A percentile compares a stretch with the other conserved stretches of the same genome.
Conservation (phyloP, 768 basidiomycete species). For the Tricholoma matsutake region DNA sequence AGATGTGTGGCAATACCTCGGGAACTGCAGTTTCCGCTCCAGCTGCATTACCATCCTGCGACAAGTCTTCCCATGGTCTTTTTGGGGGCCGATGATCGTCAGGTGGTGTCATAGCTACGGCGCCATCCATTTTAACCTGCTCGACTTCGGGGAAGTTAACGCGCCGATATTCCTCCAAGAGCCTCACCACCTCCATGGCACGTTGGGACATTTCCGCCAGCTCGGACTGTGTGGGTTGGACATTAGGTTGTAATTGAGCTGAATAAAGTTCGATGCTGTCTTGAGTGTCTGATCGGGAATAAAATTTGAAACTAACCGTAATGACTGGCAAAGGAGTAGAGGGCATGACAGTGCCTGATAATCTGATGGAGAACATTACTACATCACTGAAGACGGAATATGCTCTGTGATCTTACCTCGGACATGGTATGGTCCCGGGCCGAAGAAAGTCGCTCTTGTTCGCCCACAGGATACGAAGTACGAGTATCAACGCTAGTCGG, state of each 20-base stretch:
- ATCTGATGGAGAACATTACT: constrained; percentile 40
- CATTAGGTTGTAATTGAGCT: constrained; percentile 49
- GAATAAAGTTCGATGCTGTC: not conserved
- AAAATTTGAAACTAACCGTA: constrained; percentile 48
- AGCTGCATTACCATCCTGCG: constrained; percentile 39
- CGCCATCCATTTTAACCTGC: constrained; percentile 27
- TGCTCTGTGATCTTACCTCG: constrained; percentile 33
- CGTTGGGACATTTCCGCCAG: constrained; percentile 67
- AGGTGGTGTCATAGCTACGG: constrained; percentile 30
- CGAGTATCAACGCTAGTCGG: constrained; percentile 42
- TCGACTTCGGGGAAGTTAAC: constrained; percentile 37
- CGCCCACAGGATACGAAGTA: constrained; percentile 28
- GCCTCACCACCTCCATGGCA: constrained; percentile 62
- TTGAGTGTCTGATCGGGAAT: not conserved
- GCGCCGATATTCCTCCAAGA: constrained; percentile 60
- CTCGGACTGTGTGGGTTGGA: constrained; percentile 53
- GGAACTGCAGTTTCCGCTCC: constrained; percentile 21
- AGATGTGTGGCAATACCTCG: constrained; percentile 27
- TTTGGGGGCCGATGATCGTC: constrained; percentile 66
- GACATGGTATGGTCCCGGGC: constrained; percentile 38
- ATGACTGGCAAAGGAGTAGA: constrained; percentile 64
- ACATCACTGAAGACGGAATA: not conserved
- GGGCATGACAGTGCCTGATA: constrained; percentile 52
- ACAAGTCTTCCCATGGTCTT: constrained; percentile 76
- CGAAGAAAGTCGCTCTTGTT: constrained; percentile 34